Conservation (phyloP, 1,139 yeast species). For the Kurtzmaniella quercitrusa region DNA sequence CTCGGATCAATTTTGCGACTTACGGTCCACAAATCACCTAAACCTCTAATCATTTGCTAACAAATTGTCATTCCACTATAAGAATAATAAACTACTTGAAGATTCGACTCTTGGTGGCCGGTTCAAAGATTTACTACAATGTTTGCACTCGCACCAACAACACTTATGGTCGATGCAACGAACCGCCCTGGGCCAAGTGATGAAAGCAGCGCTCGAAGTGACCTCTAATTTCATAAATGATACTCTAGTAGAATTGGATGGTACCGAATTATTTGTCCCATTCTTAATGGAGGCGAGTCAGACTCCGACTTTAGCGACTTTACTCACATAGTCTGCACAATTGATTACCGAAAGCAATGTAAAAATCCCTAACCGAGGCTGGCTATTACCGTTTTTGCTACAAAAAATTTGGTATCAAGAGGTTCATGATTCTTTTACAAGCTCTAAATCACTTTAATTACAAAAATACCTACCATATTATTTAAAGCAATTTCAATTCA, state of each 20-base stretch:
- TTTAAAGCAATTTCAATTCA: too few species aligned
- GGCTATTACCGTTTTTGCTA: too few species aligned
- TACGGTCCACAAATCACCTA: too few species aligned
- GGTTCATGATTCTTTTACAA: too few species aligned
- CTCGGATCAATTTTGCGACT: too few species aligned
- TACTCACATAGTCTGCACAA: not conserved
- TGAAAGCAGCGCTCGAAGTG: not conserved
- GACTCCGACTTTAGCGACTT: slow-evolving; percentile 4
- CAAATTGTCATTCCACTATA: not conserved
- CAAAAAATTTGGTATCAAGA: too few species aligned
- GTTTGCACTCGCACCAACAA: not conserved
- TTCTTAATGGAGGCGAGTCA: slow-evolving; percentile 2
- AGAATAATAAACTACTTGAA: not conserved
- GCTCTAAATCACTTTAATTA: too few species aligned
- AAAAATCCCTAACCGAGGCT: too few species aligned
- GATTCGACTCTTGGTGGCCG: not conserved
- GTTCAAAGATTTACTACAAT: not conserved
- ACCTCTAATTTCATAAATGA: not conserved
- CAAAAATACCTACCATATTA: too few species aligned
- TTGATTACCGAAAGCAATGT: too few species aligned
- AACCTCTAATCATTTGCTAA: too few species aligned
- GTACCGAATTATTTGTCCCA: not conserved
- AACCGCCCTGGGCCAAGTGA: not conserved
- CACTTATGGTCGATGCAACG: slow-evolving; percentile 1
- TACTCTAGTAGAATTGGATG: slow-evolving; percentile 1